Conservation (phyloP, 805 yeast species). For the Komagataella mondaviorum region DNA sequence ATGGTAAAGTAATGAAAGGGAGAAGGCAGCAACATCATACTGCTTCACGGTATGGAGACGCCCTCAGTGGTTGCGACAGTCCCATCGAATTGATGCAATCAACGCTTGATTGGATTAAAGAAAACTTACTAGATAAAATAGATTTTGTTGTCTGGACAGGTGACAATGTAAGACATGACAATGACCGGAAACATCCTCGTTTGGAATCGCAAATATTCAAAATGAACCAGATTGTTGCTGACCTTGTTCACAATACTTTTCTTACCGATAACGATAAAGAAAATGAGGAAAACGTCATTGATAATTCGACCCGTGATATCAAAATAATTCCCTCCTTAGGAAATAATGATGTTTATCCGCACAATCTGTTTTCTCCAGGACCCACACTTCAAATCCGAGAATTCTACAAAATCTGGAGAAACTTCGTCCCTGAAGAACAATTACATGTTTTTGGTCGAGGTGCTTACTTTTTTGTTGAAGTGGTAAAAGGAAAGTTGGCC, state of each 20-base stretch:
- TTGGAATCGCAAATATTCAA: constrained; percentile 59
- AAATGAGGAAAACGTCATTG: background rate
- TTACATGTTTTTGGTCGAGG: constrained; percentile 63
- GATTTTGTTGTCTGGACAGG: constrained; percentile 91
- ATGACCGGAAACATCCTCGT: constrained; percentile 63
- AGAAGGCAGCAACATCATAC: constrained; percentile 16
- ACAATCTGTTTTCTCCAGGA: constrained; percentile 73
- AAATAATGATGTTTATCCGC: constrained; percentile 84
- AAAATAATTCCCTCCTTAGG: constrained; percentile 63
- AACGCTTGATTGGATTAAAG: constrained; percentile 55
- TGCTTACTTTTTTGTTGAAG: constrained; percentile 62
- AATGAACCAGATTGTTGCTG: constrained; percentile 47
- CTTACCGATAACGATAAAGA: constrained; percentile 26
- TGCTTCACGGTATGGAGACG: constrained; percentile 64
- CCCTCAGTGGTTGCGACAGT: constrained; percentile 66
- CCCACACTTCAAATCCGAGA: constrained; percentile 84
- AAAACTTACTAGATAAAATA: constrained; percentile 56
- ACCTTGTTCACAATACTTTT: constrained; percentile 37
- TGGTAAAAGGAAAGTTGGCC: constrained; percentile 70
- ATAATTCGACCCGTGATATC: constrained; percentile 17
- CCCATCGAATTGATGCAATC: constrained; percentile 47
- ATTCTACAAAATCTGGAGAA: constrained; percentile 58
- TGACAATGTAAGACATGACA: constrained; percentile 77
- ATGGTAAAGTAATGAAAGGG: constrained; percentile 22
- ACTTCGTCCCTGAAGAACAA: constrained; percentile 66